phyloP scores from a whole-genome alignment of 73 alveolate genomes.

The Paramecium primaurelia region DNA sequence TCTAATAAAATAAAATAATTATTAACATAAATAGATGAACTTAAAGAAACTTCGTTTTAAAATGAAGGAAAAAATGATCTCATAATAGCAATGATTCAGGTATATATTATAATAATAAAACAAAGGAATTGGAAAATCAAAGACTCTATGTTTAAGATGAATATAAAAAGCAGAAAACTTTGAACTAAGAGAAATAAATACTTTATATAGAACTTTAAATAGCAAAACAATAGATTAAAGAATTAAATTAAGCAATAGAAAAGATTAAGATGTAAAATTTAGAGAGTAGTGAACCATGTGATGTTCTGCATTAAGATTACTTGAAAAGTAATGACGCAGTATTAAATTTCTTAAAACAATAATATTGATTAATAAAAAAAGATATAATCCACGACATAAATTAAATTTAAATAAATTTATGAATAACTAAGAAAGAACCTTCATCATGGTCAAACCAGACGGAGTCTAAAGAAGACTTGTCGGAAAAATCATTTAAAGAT shows the following conservation, averaged over 20 bases:
- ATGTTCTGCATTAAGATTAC: not conserved
- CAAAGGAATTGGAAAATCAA: not conserved
- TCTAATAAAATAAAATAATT: not conserved
- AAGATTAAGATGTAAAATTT: not conserved
- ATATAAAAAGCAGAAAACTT: not conserved
- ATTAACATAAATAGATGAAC: not conserved
- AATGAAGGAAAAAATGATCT: not conserved
- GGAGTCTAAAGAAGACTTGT: constrained; percentile 99
- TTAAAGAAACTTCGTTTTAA: not conserved
- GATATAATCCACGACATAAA: not conserved
- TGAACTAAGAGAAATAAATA: not conserved
- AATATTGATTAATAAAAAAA: not conserved
- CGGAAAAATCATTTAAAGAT: constrained; percentile 92
- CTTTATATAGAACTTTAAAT: not conserved
- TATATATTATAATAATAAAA: not conserved
- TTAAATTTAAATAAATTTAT: not conserved
- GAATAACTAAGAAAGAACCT: constrained; percentile 85
- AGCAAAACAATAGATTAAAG: not conserved
- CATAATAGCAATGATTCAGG: not conserved
- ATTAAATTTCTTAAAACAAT: not conserved
- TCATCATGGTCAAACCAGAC: constrained; percentile 98
- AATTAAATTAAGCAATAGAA: not conserved
- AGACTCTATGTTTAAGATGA: not conserved
- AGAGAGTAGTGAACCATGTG: constrained; percentile 1
- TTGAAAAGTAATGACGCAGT: constrained; percentile 8